A percentile compares a stretch with the other conserved stretches of the same genome.
phyloP scores from a whole-genome alignment of 257 asterid species.

The Nicotiana undulata region DNA sequence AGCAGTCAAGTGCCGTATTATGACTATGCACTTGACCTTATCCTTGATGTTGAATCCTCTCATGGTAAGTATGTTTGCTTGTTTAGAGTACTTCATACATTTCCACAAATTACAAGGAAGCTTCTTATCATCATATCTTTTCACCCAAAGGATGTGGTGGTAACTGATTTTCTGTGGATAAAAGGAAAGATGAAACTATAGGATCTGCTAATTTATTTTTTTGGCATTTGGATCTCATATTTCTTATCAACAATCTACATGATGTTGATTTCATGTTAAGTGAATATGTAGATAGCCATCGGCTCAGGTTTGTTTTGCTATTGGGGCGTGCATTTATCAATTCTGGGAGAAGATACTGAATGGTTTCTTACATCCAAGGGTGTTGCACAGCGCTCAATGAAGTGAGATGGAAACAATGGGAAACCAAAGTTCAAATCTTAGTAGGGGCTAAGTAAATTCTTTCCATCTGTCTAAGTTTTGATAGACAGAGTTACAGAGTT shows the following conservation, averaged over 20 bases:
- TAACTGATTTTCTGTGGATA: not conserved
- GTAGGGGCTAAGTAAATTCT: not conserved
- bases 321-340: not conserved
- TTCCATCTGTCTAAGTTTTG: not conserved
- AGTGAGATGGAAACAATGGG: not conserved
- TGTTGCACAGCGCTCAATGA: not conserved
- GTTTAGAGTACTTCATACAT: not conserved
- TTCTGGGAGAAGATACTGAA: not conserved
- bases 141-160: not conserved
- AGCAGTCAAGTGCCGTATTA: constrained; percentile 96
- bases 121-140: not conserved
- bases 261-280: not conserved
- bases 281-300: not conserved
- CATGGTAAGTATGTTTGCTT: constrained; percentile 51
- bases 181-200: not conserved
- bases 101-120: not conserved
- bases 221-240: not conserved
- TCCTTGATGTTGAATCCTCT: constrained; percentile 91
- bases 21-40: constrained; percentile 91
- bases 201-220: not conserved
- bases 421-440: not conserved
- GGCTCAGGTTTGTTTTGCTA: not conserved
- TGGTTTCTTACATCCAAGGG: not conserved
- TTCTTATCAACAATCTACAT: not conserved
- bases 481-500: not conserved